Conservation (phyloP, 2,329 filamentous ascomycete species). For the Colletotrichum gloeosporioides region DNA sequence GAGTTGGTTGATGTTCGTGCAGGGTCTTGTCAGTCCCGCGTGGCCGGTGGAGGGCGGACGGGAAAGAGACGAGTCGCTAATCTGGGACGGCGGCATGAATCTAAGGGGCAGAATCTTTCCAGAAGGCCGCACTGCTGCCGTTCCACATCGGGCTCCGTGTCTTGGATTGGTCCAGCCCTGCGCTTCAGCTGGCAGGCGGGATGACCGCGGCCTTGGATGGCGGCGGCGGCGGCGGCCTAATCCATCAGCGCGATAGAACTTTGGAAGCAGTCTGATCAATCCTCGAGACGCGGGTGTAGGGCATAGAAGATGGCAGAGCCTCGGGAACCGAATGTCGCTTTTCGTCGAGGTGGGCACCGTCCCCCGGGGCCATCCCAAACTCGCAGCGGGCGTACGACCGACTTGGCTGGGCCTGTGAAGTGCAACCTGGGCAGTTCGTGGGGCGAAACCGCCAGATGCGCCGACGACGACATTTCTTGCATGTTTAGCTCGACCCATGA, state of each 20-base stretch:
- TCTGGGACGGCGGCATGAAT: conserved; percentile 11
- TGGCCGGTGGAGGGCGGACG: conserved; percentile 6
- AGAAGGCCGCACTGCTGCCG: conserved; percentile 8
- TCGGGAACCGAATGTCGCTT: not conserved
- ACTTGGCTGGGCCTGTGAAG: not conserved
- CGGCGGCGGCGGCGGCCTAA: not conserved
- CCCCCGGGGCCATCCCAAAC: not conserved
- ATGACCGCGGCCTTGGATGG: not conserved
- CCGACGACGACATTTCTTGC: not conserved
- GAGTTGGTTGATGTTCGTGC: conserved; percentile 4
- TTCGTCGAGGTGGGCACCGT: not conserved
- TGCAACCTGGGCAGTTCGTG: not conserved
- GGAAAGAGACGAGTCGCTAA: conserved; percentile 17
- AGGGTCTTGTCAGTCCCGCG: conserved; percentile 12
- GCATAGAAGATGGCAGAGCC: not conserved
- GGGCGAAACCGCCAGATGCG: not conserved
- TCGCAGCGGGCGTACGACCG: not conserved
- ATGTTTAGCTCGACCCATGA: not conserved
- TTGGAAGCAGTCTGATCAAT: not conserved
- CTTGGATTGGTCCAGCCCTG: conserved; percentile 14
- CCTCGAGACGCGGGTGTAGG: not conserved
- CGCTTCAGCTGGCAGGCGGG: not conserved
- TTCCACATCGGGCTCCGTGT: conserved; percentile 15
- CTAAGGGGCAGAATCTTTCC: conserved; percentile 17
- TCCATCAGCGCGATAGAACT: not conserved